Base-by-base conservation (phyloP, 257 asterid species). In the Sherardia arvensis region DNA sequence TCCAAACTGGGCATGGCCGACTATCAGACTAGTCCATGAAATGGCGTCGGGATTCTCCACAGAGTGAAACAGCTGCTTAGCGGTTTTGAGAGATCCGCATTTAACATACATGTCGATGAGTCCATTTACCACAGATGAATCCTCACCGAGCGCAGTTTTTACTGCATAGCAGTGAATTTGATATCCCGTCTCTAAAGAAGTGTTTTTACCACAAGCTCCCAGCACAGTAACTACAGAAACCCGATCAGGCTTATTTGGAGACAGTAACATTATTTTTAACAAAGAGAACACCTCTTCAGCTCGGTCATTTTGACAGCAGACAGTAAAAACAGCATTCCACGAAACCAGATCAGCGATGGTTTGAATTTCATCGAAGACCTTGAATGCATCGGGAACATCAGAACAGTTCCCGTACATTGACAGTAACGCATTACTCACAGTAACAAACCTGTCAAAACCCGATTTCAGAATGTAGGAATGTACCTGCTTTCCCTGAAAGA, bases 1-100 rank as follows among this genome's bases (percentile, higher is more conserved):
- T 32, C 94, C 94, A 72, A 69, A 88, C 65, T 83, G 94, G 17
- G 94, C 94, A 59, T 77, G 81, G 43, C 96, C 96, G 53, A 88
- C 77, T 22, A 85, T 77, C 68, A 88, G 75, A 81, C 81, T 75
- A 76, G 86, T 85, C 91, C 96, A 88, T 4, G 91, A 83, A 45
- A 83, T 32, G 1, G 81, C 91, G 65, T 81, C 89, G 7, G 72
- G 81, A 47, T 72, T 69, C 34, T 59, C 58, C 77, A 77, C 76
- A 69, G 70, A 47, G 71, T 80, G 74, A 51, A 88, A 88, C 71
- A 88, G 76, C 69, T 75, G 72, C 69, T 73, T 64, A 30, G 82
- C 86, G 21, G 57, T 65, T 76, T 72, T 76, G 27, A 88, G 79
- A n/a, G 84, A 76, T 34, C 94, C 96, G 58, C 96, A 88, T 73